phyloP scores from a whole-genome alignment of 768 basidiomycete genomes.

The Trametes gibbosa region DNA sequence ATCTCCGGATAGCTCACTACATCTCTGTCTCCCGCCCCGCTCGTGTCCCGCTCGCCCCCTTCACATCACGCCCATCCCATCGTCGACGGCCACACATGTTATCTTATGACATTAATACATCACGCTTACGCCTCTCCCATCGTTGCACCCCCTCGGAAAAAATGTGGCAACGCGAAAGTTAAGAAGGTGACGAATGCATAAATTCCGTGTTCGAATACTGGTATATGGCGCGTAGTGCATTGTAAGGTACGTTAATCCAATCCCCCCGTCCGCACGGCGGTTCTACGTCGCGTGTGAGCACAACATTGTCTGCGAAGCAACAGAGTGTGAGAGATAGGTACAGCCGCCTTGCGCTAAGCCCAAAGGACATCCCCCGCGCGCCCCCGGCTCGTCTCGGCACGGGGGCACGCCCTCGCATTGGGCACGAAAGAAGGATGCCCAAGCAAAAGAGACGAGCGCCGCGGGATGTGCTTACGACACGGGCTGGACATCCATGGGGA shows the following conservation, averaged over 20 bases:
- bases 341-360: not conserved
- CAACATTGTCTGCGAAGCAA: constrained; percentile 7
- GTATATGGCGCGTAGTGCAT: constrained; percentile 6
- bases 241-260: constrained; percentile 5
- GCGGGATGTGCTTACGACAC: not conserved
- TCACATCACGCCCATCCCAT: constrained; percentile 24
- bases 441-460: not conserved
- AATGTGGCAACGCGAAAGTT: not conserved
- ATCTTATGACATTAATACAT: constrained; percentile 25
- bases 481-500: constrained; percentile 8
- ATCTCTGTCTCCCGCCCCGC: constrained; percentile 17
- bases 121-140: constrained; percentile 15
- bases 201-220: not conserved
- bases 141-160: not conserved
- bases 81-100: constrained; percentile 23
- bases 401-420: no score
- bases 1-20: constrained; percentile 26
- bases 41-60: not conserved
- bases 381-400: no score
- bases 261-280: no score
- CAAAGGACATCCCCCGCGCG: not conserved
- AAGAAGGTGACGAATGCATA: not conserved
- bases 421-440: no score
- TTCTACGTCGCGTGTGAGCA: not conserved
- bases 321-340: not conserved